A percentile compares a stretch with the other conserved stretches of the same genome.
Evolutionary conservation across 352 stramenopile species (phyloP).

Genomic region (Globisporangium mamillatum): DNA sequence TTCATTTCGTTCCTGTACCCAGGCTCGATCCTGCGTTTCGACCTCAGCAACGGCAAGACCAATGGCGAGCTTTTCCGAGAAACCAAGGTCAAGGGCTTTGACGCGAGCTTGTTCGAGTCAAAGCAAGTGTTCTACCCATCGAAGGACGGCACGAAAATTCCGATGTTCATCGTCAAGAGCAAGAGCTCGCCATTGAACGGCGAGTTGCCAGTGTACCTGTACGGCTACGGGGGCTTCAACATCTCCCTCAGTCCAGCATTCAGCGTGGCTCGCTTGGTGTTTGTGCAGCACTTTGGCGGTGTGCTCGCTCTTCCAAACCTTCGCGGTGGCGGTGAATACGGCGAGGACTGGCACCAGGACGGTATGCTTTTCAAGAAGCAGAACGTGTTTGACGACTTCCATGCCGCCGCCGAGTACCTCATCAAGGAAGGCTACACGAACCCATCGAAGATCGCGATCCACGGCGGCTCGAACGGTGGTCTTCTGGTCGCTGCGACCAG

Average conservation of each 20-base stretch:
- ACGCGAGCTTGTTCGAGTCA: slow-evolving; percentile 75
- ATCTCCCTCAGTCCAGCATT: slow-evolving; percentile 92
- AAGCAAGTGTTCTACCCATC: slow-evolving; percentile 88
- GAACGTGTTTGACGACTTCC: slow-evolving; percentile 96
- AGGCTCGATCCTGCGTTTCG: slow-evolving; percentile 73
- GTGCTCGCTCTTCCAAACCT: slow-evolving; percentile 93
- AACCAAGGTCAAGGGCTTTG: slow-evolving; percentile 82
- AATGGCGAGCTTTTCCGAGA: slow-evolving; percentile 60
- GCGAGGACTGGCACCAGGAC: slow-evolving; percentile 89
- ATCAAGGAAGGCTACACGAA: slow-evolving; percentile 89
- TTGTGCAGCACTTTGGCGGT: slow-evolving; percentile 90
- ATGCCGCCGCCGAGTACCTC: slow-evolving; percentile 91
- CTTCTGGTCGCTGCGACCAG: slow-evolving; percentile 90
- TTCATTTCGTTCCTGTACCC: slow-evolving; percentile 87
- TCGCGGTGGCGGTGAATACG: slow-evolving; percentile 92
- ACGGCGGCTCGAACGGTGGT: slow-evolving; percentile 93
- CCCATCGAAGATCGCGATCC: slow-evolving; percentile 86
- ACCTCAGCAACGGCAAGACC: slow-evolving; percentile 39
- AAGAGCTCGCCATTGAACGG: slow-evolving; percentile 77
- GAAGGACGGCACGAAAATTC: slow-evolving; percentile 93
- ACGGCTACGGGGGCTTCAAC: slow-evolving; percentile 96
- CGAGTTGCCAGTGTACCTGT: slow-evolving; percentile 89
- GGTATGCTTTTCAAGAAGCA: slow-evolving; percentile 93
- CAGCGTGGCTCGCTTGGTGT: slow-evolving; percentile 79
- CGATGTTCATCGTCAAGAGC: slow-evolving; percentile 93